A percentile compares a stretch with the other conserved stretches of the same genome.
These are phyloP conservation scores for Eucalyptus dawsonii DNA, from an alignment of 345 rosid genomes.

Conservation along the genomic window DNA sequence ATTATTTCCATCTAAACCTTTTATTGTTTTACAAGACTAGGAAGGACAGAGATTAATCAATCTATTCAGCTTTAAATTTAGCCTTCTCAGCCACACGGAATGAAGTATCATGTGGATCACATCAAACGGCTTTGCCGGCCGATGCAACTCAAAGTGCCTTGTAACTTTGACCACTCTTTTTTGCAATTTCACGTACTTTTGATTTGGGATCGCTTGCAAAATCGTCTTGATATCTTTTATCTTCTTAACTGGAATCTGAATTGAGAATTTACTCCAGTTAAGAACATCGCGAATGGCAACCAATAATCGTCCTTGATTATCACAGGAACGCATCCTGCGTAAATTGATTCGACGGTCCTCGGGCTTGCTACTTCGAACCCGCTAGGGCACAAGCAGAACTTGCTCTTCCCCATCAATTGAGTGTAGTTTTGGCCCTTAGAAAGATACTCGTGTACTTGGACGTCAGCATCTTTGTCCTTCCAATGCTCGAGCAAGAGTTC, in stretches of 20 bases:
- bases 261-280: not conserved
- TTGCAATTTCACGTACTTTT: constrained; percentile 23
- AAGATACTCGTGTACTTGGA: constrained; percentile 33
- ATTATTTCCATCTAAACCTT: not conserved
- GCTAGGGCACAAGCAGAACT: constrained; percentile 19
- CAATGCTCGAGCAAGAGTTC: constrained; percentile 32
- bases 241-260: not conserved
- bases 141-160: constrained; percentile 39
- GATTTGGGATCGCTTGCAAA: constrained; percentile 17
- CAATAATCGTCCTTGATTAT: not conserved
- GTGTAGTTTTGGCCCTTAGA: constrained; percentile 13
- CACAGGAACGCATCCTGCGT: not conserved
- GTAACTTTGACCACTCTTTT: constrained; percentile 18
- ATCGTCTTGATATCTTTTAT: constrained; percentile 21
- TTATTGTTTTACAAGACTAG: not conserved
- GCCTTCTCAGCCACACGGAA: constrained; percentile 53
- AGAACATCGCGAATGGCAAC: not conserved
- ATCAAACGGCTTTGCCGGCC: constrained; percentile 39
- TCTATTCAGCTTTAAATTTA: constrained; percentile 16
- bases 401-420: constrained; percentile 28
- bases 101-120: constrained; percentile 47
- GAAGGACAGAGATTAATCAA: not conserved
- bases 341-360: not conserved
- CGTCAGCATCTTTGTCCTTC: constrained; percentile 48
- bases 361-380: not conserved